Conservation (phyloP, 139 green algal species). For the Chlamydomonas incerta region DNA sequence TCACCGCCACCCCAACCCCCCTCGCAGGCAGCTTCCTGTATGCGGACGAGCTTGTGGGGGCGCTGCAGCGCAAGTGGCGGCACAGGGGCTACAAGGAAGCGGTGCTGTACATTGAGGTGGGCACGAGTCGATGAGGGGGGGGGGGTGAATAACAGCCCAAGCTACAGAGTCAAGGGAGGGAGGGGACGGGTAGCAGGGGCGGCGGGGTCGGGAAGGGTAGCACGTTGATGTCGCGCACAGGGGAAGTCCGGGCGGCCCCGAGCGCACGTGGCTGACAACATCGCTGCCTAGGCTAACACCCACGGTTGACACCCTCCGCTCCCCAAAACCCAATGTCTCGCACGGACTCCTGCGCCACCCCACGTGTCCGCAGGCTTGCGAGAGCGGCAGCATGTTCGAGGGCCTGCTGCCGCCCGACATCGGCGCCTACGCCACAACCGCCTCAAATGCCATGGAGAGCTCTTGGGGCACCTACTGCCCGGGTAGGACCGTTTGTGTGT, state of each 20-base stretch:
- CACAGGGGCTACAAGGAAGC: conserved; percentile 78
- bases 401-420: conserved; percentile 73
- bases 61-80: conserved; percentile 73
- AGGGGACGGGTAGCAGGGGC: too few species aligned
- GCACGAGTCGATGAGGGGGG: background rate
- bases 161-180: too few species aligned
- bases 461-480: conserved; percentile 96
- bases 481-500: too few species aligned
- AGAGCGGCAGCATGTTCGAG: conserved; percentile 95
- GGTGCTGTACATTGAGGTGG: conserved; percentile 75
- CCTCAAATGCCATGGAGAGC: conserved; percentile 89
- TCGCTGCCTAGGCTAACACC: too few species aligned
- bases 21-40: conserved; percentile 82
- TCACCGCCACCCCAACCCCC: too few species aligned
- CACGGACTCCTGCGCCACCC: background rate
- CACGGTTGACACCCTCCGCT: too few species aligned
- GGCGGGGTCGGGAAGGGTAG: background rate
- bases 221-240: too few species aligned
- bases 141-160: too few species aligned
- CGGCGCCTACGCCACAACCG: conserved; percentile 85
- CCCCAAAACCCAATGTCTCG: too few species aligned
- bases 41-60: conserved; percentile 85
- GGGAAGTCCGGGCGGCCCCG: too few species aligned
- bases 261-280: too few species aligned
- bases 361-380: conserved; percentile 80